Evolutionary conservation across 306 rosid species (phyloP).

Genomic region (Acmispon strigosus): DNA sequence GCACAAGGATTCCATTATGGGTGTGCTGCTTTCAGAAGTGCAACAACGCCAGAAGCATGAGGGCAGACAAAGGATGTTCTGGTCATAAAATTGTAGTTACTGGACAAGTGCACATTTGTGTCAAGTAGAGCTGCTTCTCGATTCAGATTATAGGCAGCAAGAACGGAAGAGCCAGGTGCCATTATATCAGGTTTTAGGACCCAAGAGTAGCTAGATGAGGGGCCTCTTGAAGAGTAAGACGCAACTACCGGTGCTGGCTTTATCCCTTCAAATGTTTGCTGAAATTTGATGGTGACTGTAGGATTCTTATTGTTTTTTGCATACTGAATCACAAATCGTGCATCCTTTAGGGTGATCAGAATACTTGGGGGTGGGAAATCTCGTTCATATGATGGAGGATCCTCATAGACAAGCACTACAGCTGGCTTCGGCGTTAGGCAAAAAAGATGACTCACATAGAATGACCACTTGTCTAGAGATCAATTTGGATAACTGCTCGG

Average conservation of each 20-base stretch:
- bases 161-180: conserved; percentile 24
- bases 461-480: not conserved
- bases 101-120: conserved; percentile 13
- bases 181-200: conserved; percentile 35
- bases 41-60: conserved; percentile 23
- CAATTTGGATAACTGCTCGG: not conserved
- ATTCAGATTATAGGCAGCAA: conserved; percentile 23
- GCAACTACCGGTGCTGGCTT: conserved; percentile 38
- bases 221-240: conserved; percentile 36
- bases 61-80: conserved; percentile 32
- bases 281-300: not conserved
- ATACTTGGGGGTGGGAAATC: not conserved
- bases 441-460: conserved; percentile 1
- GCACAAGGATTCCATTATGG: conserved; percentile 49
- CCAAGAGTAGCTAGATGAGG: conserved; percentile 16
- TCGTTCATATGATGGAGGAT: not conserved
- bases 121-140: not conserved
- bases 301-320: too few species aligned
- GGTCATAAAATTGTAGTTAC: conserved; percentile 12
- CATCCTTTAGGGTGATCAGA: too few species aligned
- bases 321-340: not conserved
- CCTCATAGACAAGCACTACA: conserved; percentile 20
- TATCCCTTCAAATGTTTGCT: conserved; percentile 24
- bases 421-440: not conserved
- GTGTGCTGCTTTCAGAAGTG: conserved; percentile 23